Evolutionary conservation across 1,284 basidiomycete species (phyloP).

Genomic region (Microbotryum intermedium): DNA sequence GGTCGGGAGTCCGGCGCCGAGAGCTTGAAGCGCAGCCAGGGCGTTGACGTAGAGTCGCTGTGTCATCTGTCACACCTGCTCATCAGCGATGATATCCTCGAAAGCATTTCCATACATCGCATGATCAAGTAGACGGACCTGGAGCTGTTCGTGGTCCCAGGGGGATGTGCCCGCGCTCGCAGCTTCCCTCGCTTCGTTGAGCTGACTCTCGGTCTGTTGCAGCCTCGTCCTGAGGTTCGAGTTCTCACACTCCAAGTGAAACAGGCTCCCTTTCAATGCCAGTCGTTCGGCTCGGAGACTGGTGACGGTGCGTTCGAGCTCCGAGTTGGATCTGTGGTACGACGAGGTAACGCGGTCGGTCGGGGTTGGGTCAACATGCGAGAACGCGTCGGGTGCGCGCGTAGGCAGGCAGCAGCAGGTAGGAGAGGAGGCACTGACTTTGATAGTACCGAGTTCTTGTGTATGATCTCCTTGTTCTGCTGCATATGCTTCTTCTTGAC

Average conservation of each 20-base stretch:
- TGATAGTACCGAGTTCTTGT: conserved; percentile 32
- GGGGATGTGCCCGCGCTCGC: not conserved
- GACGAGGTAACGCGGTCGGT: not conserved
- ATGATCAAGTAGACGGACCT: conserved; percentile 3
- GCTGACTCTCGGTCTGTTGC: conserved; percentile 1
- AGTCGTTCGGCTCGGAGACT: conserved; percentile 30
- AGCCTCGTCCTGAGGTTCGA: conserved; percentile 14
- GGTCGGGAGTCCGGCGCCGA: conserved; percentile 4
- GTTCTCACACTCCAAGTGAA: conserved; percentile 26
- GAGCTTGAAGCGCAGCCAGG: conserved; percentile 14
- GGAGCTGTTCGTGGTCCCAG: conserved; percentile 13
- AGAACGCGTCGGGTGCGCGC: not conserved
- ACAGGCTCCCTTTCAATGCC: conserved; percentile 18
- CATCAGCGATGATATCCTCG: not conserved
- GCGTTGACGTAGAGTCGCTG: conserved; percentile 7
- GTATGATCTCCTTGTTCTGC: conserved; percentile 37
- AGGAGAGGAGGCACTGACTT: conserved; percentile 13
- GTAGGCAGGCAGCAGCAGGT: too few species aligned
- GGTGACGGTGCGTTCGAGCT: conserved; percentile 28
- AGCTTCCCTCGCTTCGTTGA: conserved; percentile 8
- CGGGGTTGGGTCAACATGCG: not conserved
- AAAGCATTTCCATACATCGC: too few species aligned
- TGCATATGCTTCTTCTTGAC: conserved; percentile 33
- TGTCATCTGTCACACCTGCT: conserved; percentile 7
- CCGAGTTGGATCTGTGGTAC: conserved; percentile 27